A percentile compares a stretch with the other conserved stretches of the same genome.
These are phyloP conservation scores for Kwoniella bestiolae DNA, from an alignment of 768 basidiomycete genomes.

Conservation along the genomic window DNA sequence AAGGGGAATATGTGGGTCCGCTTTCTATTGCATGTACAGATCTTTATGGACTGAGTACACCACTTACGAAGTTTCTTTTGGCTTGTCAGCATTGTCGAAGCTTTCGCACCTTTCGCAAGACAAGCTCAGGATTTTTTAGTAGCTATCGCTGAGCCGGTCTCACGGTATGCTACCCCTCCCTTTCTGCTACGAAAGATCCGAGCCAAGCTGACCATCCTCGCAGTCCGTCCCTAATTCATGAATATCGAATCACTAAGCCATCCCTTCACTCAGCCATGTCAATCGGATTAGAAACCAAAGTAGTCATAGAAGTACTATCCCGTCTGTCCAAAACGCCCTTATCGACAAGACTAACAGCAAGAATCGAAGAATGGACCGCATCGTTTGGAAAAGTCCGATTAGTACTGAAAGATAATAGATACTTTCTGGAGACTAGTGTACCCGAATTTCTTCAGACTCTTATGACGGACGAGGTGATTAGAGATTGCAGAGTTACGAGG, in stretches of 20 bases:
- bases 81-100: constrained; percentile 81
- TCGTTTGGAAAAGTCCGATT: constrained; percentile 99
- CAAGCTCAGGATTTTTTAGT: constrained; percentile 98
- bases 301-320: constrained; percentile 87
- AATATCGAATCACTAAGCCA: constrained; percentile 98
- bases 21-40: no score
- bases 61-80: constrained; percentile 65
- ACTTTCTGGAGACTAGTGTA: constrained; percentile 93
- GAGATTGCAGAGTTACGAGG: constrained; percentile 58
- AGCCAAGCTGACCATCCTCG: constrained; percentile 10
- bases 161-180: constrained; percentile 69
- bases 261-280: constrained; percentile 98
- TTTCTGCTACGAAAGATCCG: no score
- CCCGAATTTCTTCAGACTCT: constrained; percentile 88
- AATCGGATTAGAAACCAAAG: constrained; percentile 94
- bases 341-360: constrained; percentile 78
- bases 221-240: constrained; percentile 97
- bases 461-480: constrained; percentile 76
- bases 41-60: no score
- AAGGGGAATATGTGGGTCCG: constrained; percentile 57
- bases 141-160: constrained; percentile 97
- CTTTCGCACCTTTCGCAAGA: constrained; percentile 95
- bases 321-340: constrained; percentile 78
- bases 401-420: constrained; percentile 96
- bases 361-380: constrained; percentile 89